These are phyloP conservation scores for Xylaria digitata DNA, from an alignment of 2,329 filamentous ascomycete genomes.

Conservation along the genomic window DNA sequence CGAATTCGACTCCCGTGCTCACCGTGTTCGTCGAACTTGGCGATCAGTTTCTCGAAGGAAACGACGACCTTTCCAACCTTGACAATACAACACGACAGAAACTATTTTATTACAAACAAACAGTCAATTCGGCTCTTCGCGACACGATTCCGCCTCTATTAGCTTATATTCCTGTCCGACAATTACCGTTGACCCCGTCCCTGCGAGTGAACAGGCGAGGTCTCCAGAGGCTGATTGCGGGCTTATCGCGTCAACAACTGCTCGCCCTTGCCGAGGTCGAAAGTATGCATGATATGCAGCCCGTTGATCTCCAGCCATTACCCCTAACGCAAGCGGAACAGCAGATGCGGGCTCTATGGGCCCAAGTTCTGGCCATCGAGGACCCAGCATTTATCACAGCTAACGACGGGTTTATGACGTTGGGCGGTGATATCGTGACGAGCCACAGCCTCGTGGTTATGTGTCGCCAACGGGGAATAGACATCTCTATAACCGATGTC, in stretches of 20 bases:
- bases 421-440: constrained; percentile 60
- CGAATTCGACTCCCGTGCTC: constrained; percentile 53
- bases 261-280: constrained; percentile 55
- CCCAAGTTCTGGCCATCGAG: constrained; percentile 55
- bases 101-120: constrained; percentile 57
- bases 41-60: constrained; percentile 52
- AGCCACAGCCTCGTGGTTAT: constrained; percentile 58
- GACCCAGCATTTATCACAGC: constrained; percentile 54
- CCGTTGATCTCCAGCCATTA: constrained; percentile 57
- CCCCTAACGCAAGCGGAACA: constrained; percentile 62
- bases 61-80: constrained; percentile 55
- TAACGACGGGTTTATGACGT: constrained; percentile 58
- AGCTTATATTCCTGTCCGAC: constrained; percentile 61
- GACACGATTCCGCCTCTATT: constrained; percentile 58
- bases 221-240: constrained; percentile 58
- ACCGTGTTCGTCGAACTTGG: constrained; percentile 64
- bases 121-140: constrained; percentile 57
- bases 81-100: constrained; percentile 56
- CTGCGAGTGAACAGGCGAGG: constrained; percentile 63
- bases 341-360: constrained; percentile 61
- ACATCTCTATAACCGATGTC: constrained; percentile 57
- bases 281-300: constrained; percentile 53
- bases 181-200: constrained; percentile 61
- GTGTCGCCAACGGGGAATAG: constrained; percentile 58
- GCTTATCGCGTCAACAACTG: constrained; percentile 58